Conservation (phyloP, 1,284 basidiomycete genomes). For the Tranzscheliella williamsii region DNA sequence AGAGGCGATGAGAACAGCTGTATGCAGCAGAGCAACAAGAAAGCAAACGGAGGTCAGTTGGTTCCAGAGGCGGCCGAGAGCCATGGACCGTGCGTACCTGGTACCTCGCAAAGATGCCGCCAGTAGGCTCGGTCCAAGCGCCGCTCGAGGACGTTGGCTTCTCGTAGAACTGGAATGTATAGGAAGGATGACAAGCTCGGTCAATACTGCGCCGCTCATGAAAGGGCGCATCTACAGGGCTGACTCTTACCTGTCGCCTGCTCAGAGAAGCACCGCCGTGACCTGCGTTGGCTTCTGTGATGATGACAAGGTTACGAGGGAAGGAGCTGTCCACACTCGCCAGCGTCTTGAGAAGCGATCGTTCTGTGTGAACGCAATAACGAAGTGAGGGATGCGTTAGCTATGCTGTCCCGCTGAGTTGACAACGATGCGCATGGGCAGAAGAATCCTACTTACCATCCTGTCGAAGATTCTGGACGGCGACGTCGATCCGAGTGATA, state of each 20-base stretch:
- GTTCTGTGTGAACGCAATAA: constrained; percentile 1
- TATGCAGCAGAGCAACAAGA: neutral
- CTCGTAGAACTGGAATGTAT: too few species aligned
- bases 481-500: constrained; percentile 2
- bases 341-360: constrained; percentile 6
- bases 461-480: constrained; percentile 3
- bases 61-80: too few species aligned
- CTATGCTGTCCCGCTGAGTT: too few species aligned
- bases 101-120: constrained; percentile 35
- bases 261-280: constrained; percentile 2
- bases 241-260: constrained; percentile 36
- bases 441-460: constrained; percentile 11
- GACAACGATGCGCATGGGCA: neutral
- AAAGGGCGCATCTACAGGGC: too few species aligned
- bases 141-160: constrained; percentile 9
- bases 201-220: too few species aligned
- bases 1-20: constrained; percentile 42
- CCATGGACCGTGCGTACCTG: constrained; percentile 35
- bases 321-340: constrained; percentile 7
- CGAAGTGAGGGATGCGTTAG: neutral
- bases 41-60: too few species aligned
- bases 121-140: constrained; percentile 33
- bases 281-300: neutral
- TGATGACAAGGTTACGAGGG: constrained; percentile 26
- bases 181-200: too few species aligned